Evolutionary conservation across 345 rosid species (phyloP).

Genomic region (Moricandia moricandioides): DNA sequence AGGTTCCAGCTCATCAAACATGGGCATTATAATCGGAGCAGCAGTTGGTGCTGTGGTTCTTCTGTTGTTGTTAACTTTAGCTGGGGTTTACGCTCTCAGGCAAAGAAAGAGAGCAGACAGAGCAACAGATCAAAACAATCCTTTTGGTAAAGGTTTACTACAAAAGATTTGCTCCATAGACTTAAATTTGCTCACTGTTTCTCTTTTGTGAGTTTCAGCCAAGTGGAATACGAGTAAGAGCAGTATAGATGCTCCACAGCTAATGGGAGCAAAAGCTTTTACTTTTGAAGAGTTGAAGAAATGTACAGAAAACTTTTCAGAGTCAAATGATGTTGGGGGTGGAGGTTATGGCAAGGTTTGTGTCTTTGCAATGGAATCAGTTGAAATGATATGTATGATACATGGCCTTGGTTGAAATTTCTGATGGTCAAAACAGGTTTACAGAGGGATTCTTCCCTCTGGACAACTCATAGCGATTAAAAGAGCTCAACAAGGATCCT

Average conservation of each 20-base stretch:
- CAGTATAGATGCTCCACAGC: conserved; percentile 59
- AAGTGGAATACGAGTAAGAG: conserved; percentile 61
- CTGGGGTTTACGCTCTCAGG: conserved; percentile 63
- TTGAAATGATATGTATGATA: neutral
- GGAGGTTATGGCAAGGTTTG: conserved; percentile 94
- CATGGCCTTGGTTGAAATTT: neutral
- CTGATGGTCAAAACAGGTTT: conserved; percentile 48
- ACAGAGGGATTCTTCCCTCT: conserved; percentile 57
- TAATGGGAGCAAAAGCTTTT: conserved; percentile 77
- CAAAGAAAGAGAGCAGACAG: conserved; percentile 72
- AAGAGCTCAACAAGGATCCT: conserved; percentile 78
- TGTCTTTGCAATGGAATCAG: neutral
- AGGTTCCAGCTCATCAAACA: conserved; percentile 45
- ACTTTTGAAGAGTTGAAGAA: conserved; percentile 70
- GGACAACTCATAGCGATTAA: conserved; percentile 67
- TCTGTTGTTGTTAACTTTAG: conserved; percentile 49
- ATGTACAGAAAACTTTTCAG: conserved; percentile 66
- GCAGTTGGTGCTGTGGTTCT: conserved; percentile 55
- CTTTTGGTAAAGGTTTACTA: conserved; percentile 54
- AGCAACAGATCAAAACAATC: conserved; percentile 59
- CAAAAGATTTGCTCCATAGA: neutral
- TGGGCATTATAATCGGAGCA: conserved; percentile 64
- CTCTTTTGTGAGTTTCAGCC: conserved; percentile 44
- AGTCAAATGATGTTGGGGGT: conserved; percentile 64
- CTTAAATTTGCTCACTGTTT: neutral